Percentiles rank a stretch among this genome's conserved stretches.
Conservation (phyloP, 805 yeast genomes). For the Lipomyces sp. region DNA sequence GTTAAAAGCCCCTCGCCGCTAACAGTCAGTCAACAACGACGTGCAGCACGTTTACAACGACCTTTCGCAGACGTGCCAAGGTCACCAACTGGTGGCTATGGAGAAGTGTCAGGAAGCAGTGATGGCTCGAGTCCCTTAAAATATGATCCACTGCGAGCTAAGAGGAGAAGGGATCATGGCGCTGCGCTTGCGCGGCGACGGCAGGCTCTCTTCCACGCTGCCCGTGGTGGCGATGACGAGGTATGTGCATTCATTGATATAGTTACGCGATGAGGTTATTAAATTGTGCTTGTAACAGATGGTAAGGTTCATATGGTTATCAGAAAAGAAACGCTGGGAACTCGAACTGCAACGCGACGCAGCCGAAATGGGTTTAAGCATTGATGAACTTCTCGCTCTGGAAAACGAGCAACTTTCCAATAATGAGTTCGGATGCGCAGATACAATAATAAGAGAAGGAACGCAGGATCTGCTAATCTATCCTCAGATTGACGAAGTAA, state of each 20-base stretch:
- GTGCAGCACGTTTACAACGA: constrained; percentile 23
- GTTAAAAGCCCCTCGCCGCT: neutral
- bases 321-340: constrained; percentile 1
- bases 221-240: constrained; percentile 35
- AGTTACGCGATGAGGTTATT: neutral
- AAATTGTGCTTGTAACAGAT: neutral
- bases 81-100: constrained; percentile 6
- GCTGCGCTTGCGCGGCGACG: constrained; percentile 14
- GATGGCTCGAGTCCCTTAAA: neutral
- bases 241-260: constrained; percentile 1
- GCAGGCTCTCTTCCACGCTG: constrained; percentile 22
- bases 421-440: neutral
- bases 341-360: neutral
- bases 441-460: neutral
- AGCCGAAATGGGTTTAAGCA: neutral
- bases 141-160: constrained; percentile 23
- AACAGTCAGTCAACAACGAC: constrained; percentile 10
- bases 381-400: constrained; percentile 9
- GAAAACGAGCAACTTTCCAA: constrained; percentile 4
- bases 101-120: neutral
- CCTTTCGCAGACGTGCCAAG: constrained; percentile 18
- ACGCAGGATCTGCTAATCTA: neutral
- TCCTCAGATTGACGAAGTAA: constrained; percentile 5
- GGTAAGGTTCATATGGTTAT: neutral
- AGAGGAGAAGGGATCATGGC: constrained; percentile 17